Base-by-base conservation (phyloP, 2,329 filamentous ascomycete genomes). In the Epichloe aotearoae region DNA sequence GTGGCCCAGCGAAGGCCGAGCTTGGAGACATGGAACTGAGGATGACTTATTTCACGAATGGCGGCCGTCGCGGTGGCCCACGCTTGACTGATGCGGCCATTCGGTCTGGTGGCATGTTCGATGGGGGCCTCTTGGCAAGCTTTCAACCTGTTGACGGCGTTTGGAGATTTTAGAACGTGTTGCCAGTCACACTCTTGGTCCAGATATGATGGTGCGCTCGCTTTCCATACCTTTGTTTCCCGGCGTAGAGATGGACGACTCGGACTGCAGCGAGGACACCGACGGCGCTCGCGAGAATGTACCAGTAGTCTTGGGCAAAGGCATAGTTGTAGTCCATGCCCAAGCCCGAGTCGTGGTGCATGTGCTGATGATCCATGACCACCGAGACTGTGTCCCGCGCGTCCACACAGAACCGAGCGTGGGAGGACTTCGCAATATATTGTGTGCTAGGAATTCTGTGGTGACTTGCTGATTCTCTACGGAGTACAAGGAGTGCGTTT, bases 1-100 rank as follows among this genome's bases (percentile, higher is more conserved):
- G 77, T 77, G 49, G 77, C 63, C 77, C 79, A 82, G 15, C 71
- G 68, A 3, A 80, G 55, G 51, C 68, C 67, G 38, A 64, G 68
- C 33, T 68, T 52, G 3, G 72, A 65, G 40, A 80, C 59, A 55
- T 74, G 73, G 50, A 75, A 59, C 57, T 80, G 78, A 0, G 77
- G 79, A 54, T 79, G 77, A 58, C 72, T 69, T 42, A 71, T 62
- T 61, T 83, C 80, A 57, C 80, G 76, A 4, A 68, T 56, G 40
- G 82, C 61, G 15, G 80, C 79, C 0, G 78, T 82, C 41, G 72
- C 61, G 2, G 79, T 83, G 5, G 79, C 80, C 74, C 77, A 82
- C 47, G 64, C 53, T 57, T 80, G 75, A 37, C 70, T 60, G 37
- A 74, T 59, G 7, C 52, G 50, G 43, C 69, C 74, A 34, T 65